Percentiles rank a stretch among this genome's conserved stretches.
Evolutionary conservation across 768 basidiomycete species (phyloP).

Genomic region (Tulasnella sp.): DNA sequence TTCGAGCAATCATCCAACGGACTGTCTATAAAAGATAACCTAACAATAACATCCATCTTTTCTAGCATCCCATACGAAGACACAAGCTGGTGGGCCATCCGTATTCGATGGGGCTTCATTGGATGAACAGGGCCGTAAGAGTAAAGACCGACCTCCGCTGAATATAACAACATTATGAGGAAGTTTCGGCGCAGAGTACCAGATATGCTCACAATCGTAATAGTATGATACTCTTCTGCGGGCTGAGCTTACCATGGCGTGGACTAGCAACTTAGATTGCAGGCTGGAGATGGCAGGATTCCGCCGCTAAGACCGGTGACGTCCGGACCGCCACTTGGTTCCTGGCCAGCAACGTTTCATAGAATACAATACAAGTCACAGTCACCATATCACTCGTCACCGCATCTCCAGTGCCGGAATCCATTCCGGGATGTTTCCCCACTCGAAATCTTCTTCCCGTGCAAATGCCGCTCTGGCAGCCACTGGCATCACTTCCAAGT

Average conservation of each 20-base stretch:
- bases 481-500: conserved; percentile 43
- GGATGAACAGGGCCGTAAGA: conserved; percentile 83
- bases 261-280: too few species aligned
- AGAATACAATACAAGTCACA: too few species aligned
- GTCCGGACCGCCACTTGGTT: too few species aligned
- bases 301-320: too few species aligned
- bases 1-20: background rate
- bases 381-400: too few species aligned
- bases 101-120: conserved; percentile 95
- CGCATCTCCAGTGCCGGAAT: conserved; percentile 53
- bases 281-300: background rate
- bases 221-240: conserved; percentile 57
- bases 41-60: conserved; percentile 83
- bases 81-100: conserved; percentile 86
- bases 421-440: conserved; percentile 62
- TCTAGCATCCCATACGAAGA: conserved; percentile 87
- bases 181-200: background rate
- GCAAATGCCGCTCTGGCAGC: conserved; percentile 43
- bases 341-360: too few species aligned
- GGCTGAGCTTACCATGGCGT: background rate
- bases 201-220: conserved; percentile 48
- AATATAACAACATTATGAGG: background rate
- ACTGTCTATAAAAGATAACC: conserved; percentile 23
- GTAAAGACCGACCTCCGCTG: conserved; percentile 62
- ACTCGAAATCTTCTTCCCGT: conserved; percentile 44